These are phyloP conservation scores for Penicillium sp. DNA, from an alignment of 2,329 filamentous ascomycete species.

Conservation along the genomic window DNA sequence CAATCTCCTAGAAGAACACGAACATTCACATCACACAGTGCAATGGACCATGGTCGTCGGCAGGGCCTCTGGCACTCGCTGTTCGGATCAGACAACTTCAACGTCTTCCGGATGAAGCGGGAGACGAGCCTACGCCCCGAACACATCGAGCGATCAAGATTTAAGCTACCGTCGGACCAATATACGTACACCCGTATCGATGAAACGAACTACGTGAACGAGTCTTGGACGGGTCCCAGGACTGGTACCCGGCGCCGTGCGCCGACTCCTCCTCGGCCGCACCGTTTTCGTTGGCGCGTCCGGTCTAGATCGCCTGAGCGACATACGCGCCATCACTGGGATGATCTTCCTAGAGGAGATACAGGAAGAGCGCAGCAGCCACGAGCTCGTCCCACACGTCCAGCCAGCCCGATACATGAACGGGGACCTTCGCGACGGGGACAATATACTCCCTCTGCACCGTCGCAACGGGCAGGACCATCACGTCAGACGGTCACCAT, in stretches of 20 bases:
- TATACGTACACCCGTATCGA: neutral
- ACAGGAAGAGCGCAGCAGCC: neutral
- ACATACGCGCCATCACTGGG: neutral
- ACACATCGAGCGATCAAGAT: neutral
- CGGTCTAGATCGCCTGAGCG: neutral
- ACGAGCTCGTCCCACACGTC: neutral
- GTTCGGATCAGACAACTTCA: neutral
- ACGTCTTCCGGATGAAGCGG: neutral
- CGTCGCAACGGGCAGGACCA: neutral
- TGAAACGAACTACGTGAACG: neutral
- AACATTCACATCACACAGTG: neutral
- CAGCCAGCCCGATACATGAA: neutral
- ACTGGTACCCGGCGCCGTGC: neutral
- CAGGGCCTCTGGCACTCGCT: neutral
- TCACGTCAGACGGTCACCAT: neutral
- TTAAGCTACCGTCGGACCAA: neutral
- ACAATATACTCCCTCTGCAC: neutral
- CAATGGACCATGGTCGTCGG: neutral
- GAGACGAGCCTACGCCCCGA: neutral
- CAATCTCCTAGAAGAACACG: neutral
- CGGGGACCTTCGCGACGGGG: neutral
- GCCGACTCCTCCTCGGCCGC: neutral
- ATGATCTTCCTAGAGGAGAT: neutral
- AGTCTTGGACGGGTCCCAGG: neutral
- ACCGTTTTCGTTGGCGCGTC: neutral